Percentiles rank a stretch among this genome's conserved stretches.
phyloP scores from a whole-genome alignment of 1,284 basidiomycete genomes.

The Cutaneotrichosporon cutaneum region DNA sequence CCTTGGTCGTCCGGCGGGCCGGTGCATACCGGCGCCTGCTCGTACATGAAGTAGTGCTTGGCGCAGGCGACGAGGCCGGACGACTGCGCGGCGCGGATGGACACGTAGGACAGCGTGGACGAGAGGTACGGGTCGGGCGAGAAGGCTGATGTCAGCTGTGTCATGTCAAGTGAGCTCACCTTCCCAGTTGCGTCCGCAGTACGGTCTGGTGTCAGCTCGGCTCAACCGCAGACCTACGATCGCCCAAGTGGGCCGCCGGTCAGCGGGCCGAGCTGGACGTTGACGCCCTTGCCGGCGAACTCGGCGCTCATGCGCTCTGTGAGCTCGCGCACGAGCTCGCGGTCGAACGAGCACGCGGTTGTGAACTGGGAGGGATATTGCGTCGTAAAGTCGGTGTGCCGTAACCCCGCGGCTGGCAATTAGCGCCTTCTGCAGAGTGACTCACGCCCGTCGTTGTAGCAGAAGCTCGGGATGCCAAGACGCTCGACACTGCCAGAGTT shows the following conservation, averaged over 20 bases:
- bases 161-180: conserved; percentile 23
- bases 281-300: conserved; percentile 53
- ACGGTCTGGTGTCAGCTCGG: conserved; percentile 32
- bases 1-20: conserved; percentile 35
- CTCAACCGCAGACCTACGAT: conserved; percentile 31
- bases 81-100: conserved; percentile 48
- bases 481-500: conserved; percentile 56
- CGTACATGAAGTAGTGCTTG: conserved; percentile 53
- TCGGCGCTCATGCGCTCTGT: conserved; percentile 55
- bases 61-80: conserved; percentile 51
- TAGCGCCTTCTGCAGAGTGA: conserved; percentile 1
- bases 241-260: conserved; percentile 54
- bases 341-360: conserved; percentile 55
- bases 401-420: conserved; percentile 56
- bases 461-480: conserved; percentile 61
- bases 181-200: conserved; percentile 54
- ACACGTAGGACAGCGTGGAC: conserved; percentile 47
- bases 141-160: conserved; percentile 36
- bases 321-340: conserved; percentile 52
- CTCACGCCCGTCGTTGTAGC: conserved; percentile 61
- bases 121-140: conserved; percentile 53
- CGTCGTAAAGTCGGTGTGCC: conserved; percentile 51
- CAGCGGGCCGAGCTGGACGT: conserved; percentile 48
- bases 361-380: conserved; percentile 56
- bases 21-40: conserved; percentile 49